Base-by-base conservation (phyloP, 169 alveolate genomes). In the Cryptosporidium felis region DNA sequence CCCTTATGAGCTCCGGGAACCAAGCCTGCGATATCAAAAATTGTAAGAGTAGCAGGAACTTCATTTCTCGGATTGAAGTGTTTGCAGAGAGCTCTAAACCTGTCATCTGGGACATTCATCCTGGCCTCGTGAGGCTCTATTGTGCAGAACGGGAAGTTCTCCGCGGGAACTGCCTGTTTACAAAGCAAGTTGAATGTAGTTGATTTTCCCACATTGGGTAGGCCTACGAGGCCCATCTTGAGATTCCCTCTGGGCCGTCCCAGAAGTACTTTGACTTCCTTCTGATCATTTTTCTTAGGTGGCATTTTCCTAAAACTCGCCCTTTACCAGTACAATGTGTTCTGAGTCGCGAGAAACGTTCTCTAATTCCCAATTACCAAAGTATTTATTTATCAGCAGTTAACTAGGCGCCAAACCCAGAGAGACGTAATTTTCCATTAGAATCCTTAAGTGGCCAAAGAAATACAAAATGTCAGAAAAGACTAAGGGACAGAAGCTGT, bases 211-310 rank as follows among this genome's bases (percentile, higher is more conserved):
- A 97, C 97, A 89, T 98, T 98, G 5, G 99, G 99, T 41, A 98
- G 92, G 14, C 99, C 99, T 10, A 98, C 99, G 26, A 98, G 91
- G 32, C 99, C 99, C 98, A 98, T 97, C 82, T 96, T 96, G 32
- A 98, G 91, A 58, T 94, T 94, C 59, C 93, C 93, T 49, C 90
- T 90, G 16, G 97, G 98, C 82, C 98, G 82, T 28, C 62, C 63
- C 16, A 62, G 34, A 40, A 62, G 60, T 5, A 63, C 51, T 49
- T 51, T 59, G 30, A 28, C 90, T 67, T 89, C 92, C 89, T 90
- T 92, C 38, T 80, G 92, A 58, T 91, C 94, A 80, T 92, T 92
- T 80, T 92, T 92, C 80, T 92, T 92, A 23, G 95, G 95, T 38
- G 95, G 94, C 95, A 92, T 92, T 45, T 2, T 62, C 6, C n/a